Percentiles rank a stretch among this genome's conserved stretches.
Conservation (phyloP, 2,329 filamentous ascomycete species). For the Myotisia sp. region DNA sequence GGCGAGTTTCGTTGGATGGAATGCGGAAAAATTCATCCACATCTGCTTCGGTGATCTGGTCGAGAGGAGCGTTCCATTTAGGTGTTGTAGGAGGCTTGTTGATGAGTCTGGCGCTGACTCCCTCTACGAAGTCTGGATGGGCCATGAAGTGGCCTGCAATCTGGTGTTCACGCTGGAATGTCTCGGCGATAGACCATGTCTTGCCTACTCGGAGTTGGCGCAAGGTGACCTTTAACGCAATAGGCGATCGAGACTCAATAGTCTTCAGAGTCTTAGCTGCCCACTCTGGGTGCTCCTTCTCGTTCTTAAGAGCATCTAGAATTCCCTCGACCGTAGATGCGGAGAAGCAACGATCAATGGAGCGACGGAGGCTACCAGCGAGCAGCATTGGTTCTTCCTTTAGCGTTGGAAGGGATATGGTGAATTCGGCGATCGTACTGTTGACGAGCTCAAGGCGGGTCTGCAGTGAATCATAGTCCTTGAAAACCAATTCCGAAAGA, state of each 20-base stretch:
- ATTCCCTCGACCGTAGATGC: constrained; percentile 56
- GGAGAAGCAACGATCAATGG: constrained; percentile 73
- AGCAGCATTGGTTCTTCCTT: constrained; percentile 50
- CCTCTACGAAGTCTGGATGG: constrained; percentile 80
- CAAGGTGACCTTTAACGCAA: constrained; percentile 69
- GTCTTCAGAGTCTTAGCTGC: constrained; percentile 62
- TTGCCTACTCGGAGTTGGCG: constrained; percentile 64
- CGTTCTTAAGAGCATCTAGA: constrained; percentile 47
- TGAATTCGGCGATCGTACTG: constrained; percentile 81
- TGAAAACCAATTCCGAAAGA: constrained; percentile 77
- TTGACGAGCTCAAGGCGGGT: constrained; percentile 61
- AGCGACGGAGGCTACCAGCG: constrained; percentile 54
- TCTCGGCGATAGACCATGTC: constrained; percentile 66
- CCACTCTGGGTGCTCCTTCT: constrained; percentile 52
- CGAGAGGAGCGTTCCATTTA: constrained; percentile 57
- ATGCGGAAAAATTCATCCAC: constrained; percentile 57
- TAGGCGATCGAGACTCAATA: constrained; percentile 67
- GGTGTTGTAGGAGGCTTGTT: constrained; percentile 52
- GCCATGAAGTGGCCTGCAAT: constrained; percentile 82
- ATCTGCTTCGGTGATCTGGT: constrained; percentile 45
- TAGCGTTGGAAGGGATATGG: constrained; percentile 57
- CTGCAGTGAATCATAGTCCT: constrained; percentile 52
- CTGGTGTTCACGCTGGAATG: constrained; percentile 73
- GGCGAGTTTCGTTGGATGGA: constrained; percentile 28
- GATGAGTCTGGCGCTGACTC: constrained; percentile 69